phyloP scores from a whole-genome alignment of 2,329 filamentous ascomycete species.

The Sodiomyces alkalinus region DNA sequence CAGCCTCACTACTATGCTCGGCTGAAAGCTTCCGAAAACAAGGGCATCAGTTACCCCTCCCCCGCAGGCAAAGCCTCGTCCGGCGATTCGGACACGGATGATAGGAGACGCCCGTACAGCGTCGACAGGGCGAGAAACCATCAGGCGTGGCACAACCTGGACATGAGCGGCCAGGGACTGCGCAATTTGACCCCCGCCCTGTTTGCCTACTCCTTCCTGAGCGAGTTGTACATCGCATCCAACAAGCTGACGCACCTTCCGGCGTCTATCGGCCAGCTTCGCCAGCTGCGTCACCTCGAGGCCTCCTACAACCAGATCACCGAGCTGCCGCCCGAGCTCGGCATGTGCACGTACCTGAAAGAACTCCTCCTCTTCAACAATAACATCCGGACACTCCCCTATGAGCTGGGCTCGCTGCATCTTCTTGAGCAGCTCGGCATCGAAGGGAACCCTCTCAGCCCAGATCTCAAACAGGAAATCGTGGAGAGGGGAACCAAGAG shows the following conservation, averaged over 20 bases:
- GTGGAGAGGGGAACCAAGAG: slow-evolving; percentile 78
- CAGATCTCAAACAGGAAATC: slow-evolving; percentile 63
- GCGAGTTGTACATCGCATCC: slow-evolving; percentile 83
- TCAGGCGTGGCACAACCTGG: slow-evolving; percentile 84
- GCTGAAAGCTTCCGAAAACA: slow-evolving; percentile 54
- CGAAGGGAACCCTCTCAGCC: slow-evolving; percentile 76
- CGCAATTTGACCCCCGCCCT: slow-evolving; percentile 65
- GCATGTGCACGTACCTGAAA: slow-evolving; percentile 90
- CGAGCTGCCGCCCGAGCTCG: slow-evolving; percentile 75
- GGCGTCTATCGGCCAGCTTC: slow-evolving; percentile 63
- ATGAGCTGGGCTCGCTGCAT: slow-evolving; percentile 77
- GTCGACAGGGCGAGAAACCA: slow-evolving; percentile 50
- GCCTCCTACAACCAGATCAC: slow-evolving; percentile 76
- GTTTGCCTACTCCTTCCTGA: slow-evolving; percentile 79
- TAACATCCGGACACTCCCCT: slow-evolving; percentile 65
- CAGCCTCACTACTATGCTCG: slow-evolving; percentile 58
- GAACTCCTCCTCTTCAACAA: slow-evolving; percentile 84
- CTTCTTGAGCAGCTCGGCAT: slow-evolving; percentile 80
- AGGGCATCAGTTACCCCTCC: slow-evolving; percentile 43
- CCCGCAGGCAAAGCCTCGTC: slow-evolving; percentile 30
- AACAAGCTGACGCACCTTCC: slow-evolving; percentile 81
- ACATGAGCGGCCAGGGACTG: slow-evolving; percentile 91
- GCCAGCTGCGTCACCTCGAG: slow-evolving; percentile 71
- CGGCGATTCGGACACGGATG: slow-evolving; percentile 37
- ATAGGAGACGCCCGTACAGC: slow-evolving; percentile 47